Percentiles rank a stretch among this genome's conserved stretches.
Evolutionary conservation across 371 early-diverging fungal species (phyloP).

Genomic region (Lichtheimia ramosa): DNA sequence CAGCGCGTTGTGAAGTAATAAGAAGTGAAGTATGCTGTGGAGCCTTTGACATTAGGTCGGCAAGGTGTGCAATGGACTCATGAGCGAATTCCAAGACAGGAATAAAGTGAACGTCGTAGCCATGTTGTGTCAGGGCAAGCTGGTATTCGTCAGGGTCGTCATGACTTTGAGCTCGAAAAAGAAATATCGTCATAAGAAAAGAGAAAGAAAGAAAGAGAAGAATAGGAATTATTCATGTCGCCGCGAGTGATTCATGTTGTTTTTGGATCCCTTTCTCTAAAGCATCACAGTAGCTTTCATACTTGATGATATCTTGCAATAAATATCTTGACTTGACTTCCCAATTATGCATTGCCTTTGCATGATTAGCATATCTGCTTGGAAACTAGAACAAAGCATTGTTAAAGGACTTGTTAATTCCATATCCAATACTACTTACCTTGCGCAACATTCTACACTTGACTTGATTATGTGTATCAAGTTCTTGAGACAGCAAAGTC

Average conservation of each 20-base stretch:
- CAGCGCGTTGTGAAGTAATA: constrained; percentile 44
- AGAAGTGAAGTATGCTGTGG: constrained; percentile 26
- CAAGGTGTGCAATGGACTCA: background rate
- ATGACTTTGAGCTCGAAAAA: background rate
- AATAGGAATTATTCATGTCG: too few relatives aligned
- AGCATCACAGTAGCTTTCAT: constrained; percentile 78
- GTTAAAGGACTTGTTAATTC: too few relatives aligned
- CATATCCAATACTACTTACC: constrained; percentile 14
- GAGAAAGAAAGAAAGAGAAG: background rate
- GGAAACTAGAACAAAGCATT: constrained; percentile 30
- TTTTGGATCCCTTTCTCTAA: constrained; percentile 56
- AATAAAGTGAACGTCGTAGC: background rate
- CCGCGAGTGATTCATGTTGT: background rate
- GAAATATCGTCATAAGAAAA: background rate
- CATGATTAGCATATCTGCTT: constrained; percentile 52
- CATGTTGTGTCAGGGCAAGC: background rate
- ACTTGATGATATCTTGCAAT: constrained; percentile 85
- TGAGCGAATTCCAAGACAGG: background rate
- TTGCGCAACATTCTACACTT: constrained; percentile 41
- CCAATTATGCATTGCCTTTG: constrained; percentile 83
- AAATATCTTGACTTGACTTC: constrained; percentile 80
- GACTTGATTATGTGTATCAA: constrained; percentile 41
- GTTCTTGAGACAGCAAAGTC: constrained; percentile 29
- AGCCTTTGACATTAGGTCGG: constrained; percentile 12
- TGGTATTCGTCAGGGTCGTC: background rate